phyloP scores from a whole-genome alignment of 345 rosid species.

The Nasturtium officinale region DNA sequence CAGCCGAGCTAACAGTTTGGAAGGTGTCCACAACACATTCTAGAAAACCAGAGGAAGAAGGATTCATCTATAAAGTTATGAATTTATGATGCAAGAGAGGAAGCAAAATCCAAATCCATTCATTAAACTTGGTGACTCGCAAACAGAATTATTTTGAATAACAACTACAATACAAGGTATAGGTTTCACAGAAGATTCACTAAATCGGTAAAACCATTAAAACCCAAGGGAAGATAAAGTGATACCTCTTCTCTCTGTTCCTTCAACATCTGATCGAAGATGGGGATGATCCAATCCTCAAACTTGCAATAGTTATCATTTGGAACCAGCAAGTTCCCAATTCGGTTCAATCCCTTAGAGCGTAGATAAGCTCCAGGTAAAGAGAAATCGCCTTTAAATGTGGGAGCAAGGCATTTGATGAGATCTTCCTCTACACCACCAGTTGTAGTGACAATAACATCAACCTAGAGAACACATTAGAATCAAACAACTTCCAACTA shows the following conservation, averaged over 20 bases:
- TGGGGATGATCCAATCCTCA: conserved; percentile 95
- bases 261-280: conserved; percentile 87
- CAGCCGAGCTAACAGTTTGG: conserved; percentile 72
- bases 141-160: background rate
- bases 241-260: conserved; percentile 86
- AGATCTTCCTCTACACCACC: conserved; percentile 99
- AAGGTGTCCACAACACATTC: conserved; percentile 87
- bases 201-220: background rate
- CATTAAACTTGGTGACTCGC: background rate
- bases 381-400: conserved; percentile 85
- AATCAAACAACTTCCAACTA: conserved; percentile 3
- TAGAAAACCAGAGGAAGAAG: conserved; percentile 34
- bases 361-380: conserved; percentile 74
- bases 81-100: conserved; percentile 13
- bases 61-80: background rate
- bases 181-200: background rate
- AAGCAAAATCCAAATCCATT: background rate
- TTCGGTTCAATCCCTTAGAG: conserved; percentile 87
- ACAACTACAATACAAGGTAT: background rate
- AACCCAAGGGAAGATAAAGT: background rate
- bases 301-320: conserved; percentile 96
- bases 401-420: conserved; percentile 91
- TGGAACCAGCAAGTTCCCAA: conserved; percentile 90
- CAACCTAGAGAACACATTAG: conserved; percentile 55
- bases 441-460: conserved; percentile 89